phyloP scores from a whole-genome alignment of 352 stramenopile species.

The Globisporangium cylindrosporum region DNA sequence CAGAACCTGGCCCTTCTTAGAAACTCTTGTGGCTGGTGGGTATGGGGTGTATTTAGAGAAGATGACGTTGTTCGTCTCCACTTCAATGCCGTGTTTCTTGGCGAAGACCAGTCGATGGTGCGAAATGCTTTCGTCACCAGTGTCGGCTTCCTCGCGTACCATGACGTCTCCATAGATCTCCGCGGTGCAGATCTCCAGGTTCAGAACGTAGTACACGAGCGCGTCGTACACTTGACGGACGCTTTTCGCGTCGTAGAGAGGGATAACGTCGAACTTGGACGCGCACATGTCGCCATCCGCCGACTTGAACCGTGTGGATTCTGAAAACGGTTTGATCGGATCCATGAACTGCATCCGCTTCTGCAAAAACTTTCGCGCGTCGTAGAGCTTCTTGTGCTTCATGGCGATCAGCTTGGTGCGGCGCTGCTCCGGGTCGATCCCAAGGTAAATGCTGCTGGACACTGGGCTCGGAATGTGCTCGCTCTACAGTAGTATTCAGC shows the following conservation, averaged over 20 bases:
- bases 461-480: neutral
- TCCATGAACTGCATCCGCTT: neutral
- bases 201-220: conserved; percentile 2
- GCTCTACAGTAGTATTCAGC: neutral
- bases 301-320: neutral
- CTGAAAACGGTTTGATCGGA: neutral
- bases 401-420: neutral
- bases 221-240: conserved; percentile 11
- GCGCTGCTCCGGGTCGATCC: neutral
- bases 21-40: neutral
- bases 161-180: neutral
- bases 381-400: conserved; percentile 5
- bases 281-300: neutral
- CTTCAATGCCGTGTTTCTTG: neutral
- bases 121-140: neutral
- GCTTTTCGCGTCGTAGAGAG: neutral
- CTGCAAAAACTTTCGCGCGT: neutral
- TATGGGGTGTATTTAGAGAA: neutral
- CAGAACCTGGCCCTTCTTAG: neutral
- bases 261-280: neutral
- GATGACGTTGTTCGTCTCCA: conserved; percentile 7
- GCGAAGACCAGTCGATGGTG: conserved; percentile 3
- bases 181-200: conserved; percentile 2
- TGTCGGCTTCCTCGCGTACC: neutral
- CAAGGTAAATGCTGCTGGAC: neutral